Evolutionary conservation across 1,139 yeast genomes (phyloP), one percentile per base, ranked within the genome.

Genomic region (Zhuliangozyma parablackwelliae): DNA sequence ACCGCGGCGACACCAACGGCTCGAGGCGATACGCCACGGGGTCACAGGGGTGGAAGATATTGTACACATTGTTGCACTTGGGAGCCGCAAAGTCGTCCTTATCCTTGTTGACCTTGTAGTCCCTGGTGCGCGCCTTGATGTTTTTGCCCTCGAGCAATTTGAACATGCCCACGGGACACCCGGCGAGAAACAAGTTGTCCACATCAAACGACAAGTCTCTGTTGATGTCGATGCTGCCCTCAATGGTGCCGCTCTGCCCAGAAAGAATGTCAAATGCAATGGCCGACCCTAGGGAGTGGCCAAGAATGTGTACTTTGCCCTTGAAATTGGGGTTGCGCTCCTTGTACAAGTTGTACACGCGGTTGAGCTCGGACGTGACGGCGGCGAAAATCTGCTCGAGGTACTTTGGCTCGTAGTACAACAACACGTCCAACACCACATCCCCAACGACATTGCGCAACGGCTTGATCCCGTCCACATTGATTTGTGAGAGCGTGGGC

Each of bases 201-300:
- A 87, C 89, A 10, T 81, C 75, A 54, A 92, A 92, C 28, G 74
- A 68, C 27, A 90, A 64, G 28, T 70, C 69, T 20, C 53, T 54
- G n/a, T 51, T 43, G 28, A 51, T 46, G 38, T 57, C 50, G 1
- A 51, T 48, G 5, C 51, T 53, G 1, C 42, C 45, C 1, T 59
- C 55, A 2, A 46, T 29, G 3, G 50, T 41, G 32, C 59, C 56
- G 1, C 80, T 78, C 53, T 84, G 94, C 25, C 66, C 56, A 2
- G 85, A 68, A 29, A 89, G 58, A 28, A 92, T 68, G 56, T 92
- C 98, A 48, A 87, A 78, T 1, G 84, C 75, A 37, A 92, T 87
- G 1, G 92, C 82, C 12, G 95, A 83, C 0, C 98, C 98, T 23
- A 92, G 62, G 0, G 97, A 89, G 57, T 92, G 98, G 1, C 97